Evolutionary conservation across 2,329 filamentous ascomycete genomes (phyloP).

Genomic region (Fusarium tuaranense): DNA sequence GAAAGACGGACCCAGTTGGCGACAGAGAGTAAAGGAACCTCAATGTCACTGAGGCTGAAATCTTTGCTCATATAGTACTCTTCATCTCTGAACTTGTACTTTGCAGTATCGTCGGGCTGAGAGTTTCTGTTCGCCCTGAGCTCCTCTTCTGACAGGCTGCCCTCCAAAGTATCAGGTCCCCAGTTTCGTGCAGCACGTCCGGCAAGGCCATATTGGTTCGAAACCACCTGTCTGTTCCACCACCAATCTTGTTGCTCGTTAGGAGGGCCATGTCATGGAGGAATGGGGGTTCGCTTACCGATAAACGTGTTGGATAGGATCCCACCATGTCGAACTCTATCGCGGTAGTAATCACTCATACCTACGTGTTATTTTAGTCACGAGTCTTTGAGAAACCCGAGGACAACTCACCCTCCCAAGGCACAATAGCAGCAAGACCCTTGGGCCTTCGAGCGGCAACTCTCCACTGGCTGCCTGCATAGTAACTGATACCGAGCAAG

Average conservation of each 20-base stretch:
- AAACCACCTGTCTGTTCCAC: conserved; percentile 10
- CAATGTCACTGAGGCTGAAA: conserved; percentile 64
- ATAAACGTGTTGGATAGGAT: background rate
- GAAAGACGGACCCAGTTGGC: conserved; percentile 63
- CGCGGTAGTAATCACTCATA: background rate
- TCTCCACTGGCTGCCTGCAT: conserved; percentile 57
- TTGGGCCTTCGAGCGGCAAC: conserved; percentile 58
- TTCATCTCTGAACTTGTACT: no score
- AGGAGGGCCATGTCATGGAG: no score
- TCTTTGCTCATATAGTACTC: no score
- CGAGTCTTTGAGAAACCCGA: background rate
- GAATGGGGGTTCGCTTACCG: background rate
- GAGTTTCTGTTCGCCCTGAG: background rate
- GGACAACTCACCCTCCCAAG: conserved; percentile 27
- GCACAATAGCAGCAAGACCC: conserved; percentile 58
- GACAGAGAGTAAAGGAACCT: conserved; percentile 73
- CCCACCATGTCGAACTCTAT: conserved; percentile 1
- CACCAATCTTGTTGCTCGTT: background rate
- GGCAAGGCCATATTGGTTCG: conserved; percentile 71
- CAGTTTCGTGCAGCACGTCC: no score
- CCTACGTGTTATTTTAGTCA: background rate
- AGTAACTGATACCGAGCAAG: conserved; percentile 59
- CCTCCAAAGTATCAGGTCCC: background rate
- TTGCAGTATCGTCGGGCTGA: conserved; percentile 51
- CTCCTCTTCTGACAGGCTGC: background rate